Evolutionary conservation across 805 yeast genomes (phyloP).

Genomic region (Kodamaea hsintzibuensis): DNA sequence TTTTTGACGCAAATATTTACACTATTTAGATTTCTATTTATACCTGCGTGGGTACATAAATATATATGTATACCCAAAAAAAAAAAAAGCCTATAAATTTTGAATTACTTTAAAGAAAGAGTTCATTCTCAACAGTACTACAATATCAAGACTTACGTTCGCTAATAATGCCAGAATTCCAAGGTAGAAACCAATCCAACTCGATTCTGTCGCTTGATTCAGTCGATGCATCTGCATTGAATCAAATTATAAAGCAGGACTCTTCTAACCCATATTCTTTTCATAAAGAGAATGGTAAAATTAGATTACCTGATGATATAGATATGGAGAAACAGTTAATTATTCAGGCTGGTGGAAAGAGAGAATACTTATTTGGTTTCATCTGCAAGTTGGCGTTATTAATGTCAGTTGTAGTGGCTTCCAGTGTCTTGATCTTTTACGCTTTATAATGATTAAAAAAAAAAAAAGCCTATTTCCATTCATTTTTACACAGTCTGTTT

Average conservation of each 20-base stretch:
- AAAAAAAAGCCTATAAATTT: neutral
- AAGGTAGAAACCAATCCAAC: slow-evolving; percentile 23
- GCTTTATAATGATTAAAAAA: slow-evolving; percentile 24
- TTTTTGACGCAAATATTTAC: neutral
- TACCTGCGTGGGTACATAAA: neutral
- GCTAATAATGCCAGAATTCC: slow-evolving; percentile 7
- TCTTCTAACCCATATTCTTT: slow-evolving; percentile 5
- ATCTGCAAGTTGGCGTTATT: slow-evolving; percentile 31
- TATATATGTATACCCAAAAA: neutral
- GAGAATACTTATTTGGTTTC: slow-evolving; percentile 34
- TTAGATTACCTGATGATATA: slow-evolving; percentile 27
- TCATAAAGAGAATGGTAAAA: slow-evolving; percentile 17
- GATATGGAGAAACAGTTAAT: slow-evolving; percentile 41
- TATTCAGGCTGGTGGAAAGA: slow-evolving; percentile 38
- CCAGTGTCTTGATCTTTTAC: slow-evolving; percentile 36
- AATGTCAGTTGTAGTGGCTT: slow-evolving; percentile 30
- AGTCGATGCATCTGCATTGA: slow-evolving; percentile 14
- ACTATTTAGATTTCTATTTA: neutral
- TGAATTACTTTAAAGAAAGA: neutral
- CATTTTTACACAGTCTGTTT: neutral
- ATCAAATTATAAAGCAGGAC: slow-evolving; percentile 15
- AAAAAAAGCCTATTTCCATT: neutral
- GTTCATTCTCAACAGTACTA: neutral
- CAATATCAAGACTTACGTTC: neutral
- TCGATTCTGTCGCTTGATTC: slow-evolving; percentile 26